These are phyloP conservation scores for Pistacia vera DNA, from an alignment of 345 rosid genomes.

Conservation along the genomic window DNA sequence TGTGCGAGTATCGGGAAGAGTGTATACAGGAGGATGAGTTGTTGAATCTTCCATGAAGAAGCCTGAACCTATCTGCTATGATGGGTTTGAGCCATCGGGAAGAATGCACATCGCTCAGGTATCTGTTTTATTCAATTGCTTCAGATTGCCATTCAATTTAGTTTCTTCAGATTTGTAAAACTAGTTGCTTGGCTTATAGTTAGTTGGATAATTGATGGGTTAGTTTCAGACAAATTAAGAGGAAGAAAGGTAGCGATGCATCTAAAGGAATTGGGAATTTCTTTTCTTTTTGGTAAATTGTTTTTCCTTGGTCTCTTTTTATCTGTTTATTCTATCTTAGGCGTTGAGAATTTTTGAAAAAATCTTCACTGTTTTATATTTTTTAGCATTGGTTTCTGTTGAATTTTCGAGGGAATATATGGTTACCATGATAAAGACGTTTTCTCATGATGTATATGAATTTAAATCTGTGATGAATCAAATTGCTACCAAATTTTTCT, in stretches of 20 bases:
- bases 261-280: too few relatives aligned
- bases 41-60: constrained; percentile 66
- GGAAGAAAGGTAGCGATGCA: not conserved
- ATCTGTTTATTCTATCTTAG: too few relatives aligned
- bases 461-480: not conserved
- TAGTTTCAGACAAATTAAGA: not conserved
- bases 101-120: constrained; percentile 98
- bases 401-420: not conserved
- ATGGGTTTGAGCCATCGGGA: constrained; percentile 95
- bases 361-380: not conserved
- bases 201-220: not conserved
- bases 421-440: too few relatives aligned
- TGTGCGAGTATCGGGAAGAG: constrained; percentile 85
- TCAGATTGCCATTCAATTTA: not conserved
- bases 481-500: not conserved
- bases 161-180: not conserved
- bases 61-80: constrained; percentile 81
- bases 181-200: not conserved
- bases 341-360: too few relatives aligned
- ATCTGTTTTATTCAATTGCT: not conserved
- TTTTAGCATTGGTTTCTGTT: not conserved
- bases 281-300: too few relatives aligned
- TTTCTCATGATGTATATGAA: not conserved
- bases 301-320: too few relatives aligned
- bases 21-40: constrained; percentile 88